phyloP scores from a whole-genome alignment of 2,329 filamentous ascomycete genomes.

The Pseudogymnoascus sp. region DNA sequence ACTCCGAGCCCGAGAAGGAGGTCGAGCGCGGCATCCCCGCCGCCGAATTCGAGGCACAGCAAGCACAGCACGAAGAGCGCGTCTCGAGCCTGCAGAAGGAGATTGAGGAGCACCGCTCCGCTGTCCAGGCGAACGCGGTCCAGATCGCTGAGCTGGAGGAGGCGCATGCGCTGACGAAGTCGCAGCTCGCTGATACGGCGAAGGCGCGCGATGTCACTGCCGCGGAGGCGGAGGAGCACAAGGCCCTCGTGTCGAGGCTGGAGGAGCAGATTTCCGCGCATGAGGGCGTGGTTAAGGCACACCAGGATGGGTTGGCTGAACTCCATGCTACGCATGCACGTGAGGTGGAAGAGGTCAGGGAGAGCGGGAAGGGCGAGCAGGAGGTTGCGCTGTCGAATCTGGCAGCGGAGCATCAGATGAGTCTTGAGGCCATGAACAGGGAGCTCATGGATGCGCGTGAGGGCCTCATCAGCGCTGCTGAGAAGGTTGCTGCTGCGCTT shows the following conservation, averaged over 20 bases:
- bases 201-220: slow-evolving; percentile 21
- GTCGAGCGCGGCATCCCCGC: slow-evolving; percentile 75
- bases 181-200: background rate
- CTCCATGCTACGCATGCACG: slow-evolving; percentile 42
- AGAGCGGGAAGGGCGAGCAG: slow-evolving; percentile 43
- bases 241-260: slow-evolving; percentile 41
- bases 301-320: slow-evolving; percentile 42
- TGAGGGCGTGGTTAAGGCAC: slow-evolving; percentile 46
- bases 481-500: slow-evolving; percentile 51
- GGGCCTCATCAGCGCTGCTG: slow-evolving; percentile 55
- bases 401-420: slow-evolving; percentile 51
- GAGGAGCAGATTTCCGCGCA: slow-evolving; percentile 53
- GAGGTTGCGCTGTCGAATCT: slow-evolving; percentile 51
- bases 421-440: slow-evolving; percentile 46
- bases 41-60: slow-evolving; percentile 56
- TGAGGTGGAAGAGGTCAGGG: slow-evolving; percentile 41
- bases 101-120: slow-evolving; percentile 30
- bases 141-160: slow-evolving; percentile 32
- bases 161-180: background rate
- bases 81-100: background rate
- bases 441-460: slow-evolving; percentile 59
- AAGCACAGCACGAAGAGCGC: slow-evolving; percentile 60
- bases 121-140: slow-evolving; percentile 29
- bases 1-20: slow-evolving; percentile 53
- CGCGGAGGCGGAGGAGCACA: slow-evolving; percentile 34